Evolutionary conservation across 106 monocot species (phyloP).

Genomic region (Amphibolis antarctica): DNA sequence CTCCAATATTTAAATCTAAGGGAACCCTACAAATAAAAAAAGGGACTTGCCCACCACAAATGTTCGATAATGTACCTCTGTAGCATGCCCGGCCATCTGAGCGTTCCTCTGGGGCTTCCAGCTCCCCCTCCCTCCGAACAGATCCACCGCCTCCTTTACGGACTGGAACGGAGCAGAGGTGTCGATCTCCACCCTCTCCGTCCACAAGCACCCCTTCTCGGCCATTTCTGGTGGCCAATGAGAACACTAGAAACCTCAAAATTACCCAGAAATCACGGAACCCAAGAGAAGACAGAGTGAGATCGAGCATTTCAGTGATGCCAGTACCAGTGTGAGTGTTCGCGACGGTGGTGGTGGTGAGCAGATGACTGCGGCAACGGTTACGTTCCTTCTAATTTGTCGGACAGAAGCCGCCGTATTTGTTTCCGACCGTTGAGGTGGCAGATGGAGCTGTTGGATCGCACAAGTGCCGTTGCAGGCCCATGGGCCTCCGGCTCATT

Average conservation of each 20-base stretch:
- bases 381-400: background rate
- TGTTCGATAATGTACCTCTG: background rate
- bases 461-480: background rate
- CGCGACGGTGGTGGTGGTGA: too few relatives aligned
- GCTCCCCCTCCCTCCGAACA: conserved; percentile 66
- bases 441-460: background rate
- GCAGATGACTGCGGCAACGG: too few relatives aligned
- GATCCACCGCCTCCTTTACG: conserved; percentile 73
- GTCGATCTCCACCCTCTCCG: conserved; percentile 70
- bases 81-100: background rate
- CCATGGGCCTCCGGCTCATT: too few relatives aligned
- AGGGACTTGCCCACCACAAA: too few relatives aligned
- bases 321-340: too few relatives aligned
- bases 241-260: background rate
- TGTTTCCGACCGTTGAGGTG: conserved; percentile 1
- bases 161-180: conserved; percentile 89
- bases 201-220: conserved; percentile 14
- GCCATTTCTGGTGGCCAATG: background rate
- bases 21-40: too few relatives aligned
- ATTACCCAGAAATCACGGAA: background rate
- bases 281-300: too few relatives aligned
- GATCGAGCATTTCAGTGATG: too few relatives aligned
- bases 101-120: conserved; percentile 30
- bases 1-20: too few relatives aligned
- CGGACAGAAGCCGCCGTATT: background rate